Evolutionary conservation across 495 filamentous ascomycete species (phyloP), one percentile per base, ranked within the genome.

Genomic region (Neurospora sp.): DNA sequence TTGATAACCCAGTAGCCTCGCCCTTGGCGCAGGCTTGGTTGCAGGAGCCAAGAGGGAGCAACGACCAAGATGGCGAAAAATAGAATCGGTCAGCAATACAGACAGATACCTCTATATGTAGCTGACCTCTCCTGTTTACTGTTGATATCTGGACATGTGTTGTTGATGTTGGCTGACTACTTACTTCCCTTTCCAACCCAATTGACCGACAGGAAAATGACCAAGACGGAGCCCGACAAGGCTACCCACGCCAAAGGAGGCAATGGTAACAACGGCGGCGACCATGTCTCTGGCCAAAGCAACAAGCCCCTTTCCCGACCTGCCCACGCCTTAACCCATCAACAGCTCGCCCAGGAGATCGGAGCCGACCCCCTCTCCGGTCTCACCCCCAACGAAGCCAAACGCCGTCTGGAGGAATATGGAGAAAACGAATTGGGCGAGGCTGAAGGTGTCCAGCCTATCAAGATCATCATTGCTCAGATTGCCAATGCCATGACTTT

Each of bases 241-340:
- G 44, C 20, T 68, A 12, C 8, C 9, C 27, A 27, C 27, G 27
- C 53, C 27, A 61, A 31, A 31, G 48, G 12, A 14, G 48, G 16
- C 48, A 59, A 31, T 31, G 74, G 76, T 3, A 2, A 4, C 3
- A 31, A 31, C 27, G 27, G 27, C 27, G 27, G 3, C 37, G 73
- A 76, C 48, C 81, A 89, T 81, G 80, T 87, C 80, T 85, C 82
- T 46, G 85, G 87, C 78, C 85, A 88, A 78, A 79, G 85, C 73
- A 87, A 88, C 79, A 72, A 73, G 74, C 82, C 78, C 3, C 79
- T 94, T 22, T 88, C 86, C 10, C 80, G 82, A 61, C 90, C 91
- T 9, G 89, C 92, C 18, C 92, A 94, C 76, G 83, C 88, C 46
- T 84, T 95, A 37, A 74, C 86, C 20, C 81, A 77, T 75, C 80